These are phyloP conservation scores for Curvularia eragrostidis DNA, from an alignment of 2,329 filamentous ascomycete genomes.

Conservation along the genomic window DNA sequence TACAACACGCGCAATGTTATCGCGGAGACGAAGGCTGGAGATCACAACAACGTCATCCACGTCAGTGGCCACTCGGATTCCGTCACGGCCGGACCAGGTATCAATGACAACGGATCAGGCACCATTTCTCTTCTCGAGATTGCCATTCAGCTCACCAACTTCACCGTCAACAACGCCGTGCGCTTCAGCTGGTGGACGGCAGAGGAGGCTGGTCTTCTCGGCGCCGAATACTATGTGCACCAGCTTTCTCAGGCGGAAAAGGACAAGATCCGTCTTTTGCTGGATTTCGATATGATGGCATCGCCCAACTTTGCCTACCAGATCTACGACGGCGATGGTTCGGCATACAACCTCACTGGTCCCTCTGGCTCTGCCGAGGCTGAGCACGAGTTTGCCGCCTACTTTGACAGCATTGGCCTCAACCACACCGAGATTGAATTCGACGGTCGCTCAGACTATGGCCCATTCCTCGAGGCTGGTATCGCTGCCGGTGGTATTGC, in stretches of 20 bases:
- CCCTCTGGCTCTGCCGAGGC: conserved; percentile 72
- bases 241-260: conserved; percentile 58
- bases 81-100: conserved; percentile 68
- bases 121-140: conserved; percentile 66
- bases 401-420: conserved; percentile 40
- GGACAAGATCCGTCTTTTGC: conserved; percentile 68
- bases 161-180: conserved; percentile 71
- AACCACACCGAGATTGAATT: conserved; percentile 72
- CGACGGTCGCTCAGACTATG: conserved; percentile 81
- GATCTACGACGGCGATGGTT: conserved; percentile 66
- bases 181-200: conserved; percentile 73
- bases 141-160: conserved; percentile 69
- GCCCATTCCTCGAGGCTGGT: conserved; percentile 73
- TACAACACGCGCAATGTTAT: conserved; percentile 60
- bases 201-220: conserved; percentile 69
- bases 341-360: conserved; percentile 60
- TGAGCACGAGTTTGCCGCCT: conserved; percentile 62
- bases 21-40: conserved; percentile 65
- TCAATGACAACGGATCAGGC: conserved; percentile 80
- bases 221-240: conserved; percentile 64
- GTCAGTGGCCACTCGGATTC: conserved; percentile 68
- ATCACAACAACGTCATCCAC: conserved; percentile 64
- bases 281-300: conserved; percentile 76
- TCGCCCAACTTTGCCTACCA: conserved; percentile 65
- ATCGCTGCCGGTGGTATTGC: conserved; percentile 79